phyloP scores from a whole-genome alignment of 108 stramenopile species.

The Pseudonitzschia multiseries region DNA sequence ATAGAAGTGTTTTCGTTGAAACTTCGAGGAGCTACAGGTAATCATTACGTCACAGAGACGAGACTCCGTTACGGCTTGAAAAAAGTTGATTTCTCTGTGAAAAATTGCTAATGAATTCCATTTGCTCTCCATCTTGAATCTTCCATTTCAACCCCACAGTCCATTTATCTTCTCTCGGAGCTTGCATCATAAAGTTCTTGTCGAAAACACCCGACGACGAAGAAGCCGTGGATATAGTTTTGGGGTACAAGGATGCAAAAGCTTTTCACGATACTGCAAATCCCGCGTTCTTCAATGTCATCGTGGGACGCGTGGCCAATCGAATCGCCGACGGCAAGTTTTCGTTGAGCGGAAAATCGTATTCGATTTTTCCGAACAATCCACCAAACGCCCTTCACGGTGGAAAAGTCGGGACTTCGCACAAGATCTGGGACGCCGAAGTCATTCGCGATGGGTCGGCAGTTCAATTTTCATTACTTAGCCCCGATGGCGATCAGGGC shows the following conservation, averaged over 20 bases:
- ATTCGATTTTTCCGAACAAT: conserved; percentile 73
- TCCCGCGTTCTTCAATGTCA: conserved; percentile 61
- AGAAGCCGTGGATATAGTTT: conserved; percentile 48
- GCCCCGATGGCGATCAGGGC: conserved; percentile 78
- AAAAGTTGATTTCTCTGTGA: neutral
- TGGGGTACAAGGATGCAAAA: conserved; percentile 55
- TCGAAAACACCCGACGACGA: conserved; percentile 25
- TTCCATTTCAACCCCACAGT: conserved; percentile 12
- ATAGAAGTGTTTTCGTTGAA: conserved; percentile 11
- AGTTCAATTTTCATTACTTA: conserved; percentile 54
- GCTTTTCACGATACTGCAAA: conserved; percentile 47
- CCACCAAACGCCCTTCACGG: conserved; percentile 86
- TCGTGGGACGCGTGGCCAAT: conserved; percentile 88
- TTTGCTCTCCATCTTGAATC: neutral
- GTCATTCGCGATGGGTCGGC: conserved; percentile 27
- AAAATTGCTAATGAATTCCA: neutral
- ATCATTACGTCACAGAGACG: neutral
- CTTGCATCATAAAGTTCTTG: conserved; percentile 49
- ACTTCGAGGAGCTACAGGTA: conserved; percentile 14
- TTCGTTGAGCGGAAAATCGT: conserved; percentile 35
- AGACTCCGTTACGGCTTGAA: neutral
- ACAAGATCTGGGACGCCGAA: conserved; percentile 55
- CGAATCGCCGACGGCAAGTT: conserved; percentile 72
- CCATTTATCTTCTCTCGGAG: conserved; percentile 54
- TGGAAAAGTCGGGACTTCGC: conserved; percentile 63